phyloP scores from a whole-genome alignment of 2,329 filamentous ascomycete species.

The Ceratocystiopsis minuta region DNA sequence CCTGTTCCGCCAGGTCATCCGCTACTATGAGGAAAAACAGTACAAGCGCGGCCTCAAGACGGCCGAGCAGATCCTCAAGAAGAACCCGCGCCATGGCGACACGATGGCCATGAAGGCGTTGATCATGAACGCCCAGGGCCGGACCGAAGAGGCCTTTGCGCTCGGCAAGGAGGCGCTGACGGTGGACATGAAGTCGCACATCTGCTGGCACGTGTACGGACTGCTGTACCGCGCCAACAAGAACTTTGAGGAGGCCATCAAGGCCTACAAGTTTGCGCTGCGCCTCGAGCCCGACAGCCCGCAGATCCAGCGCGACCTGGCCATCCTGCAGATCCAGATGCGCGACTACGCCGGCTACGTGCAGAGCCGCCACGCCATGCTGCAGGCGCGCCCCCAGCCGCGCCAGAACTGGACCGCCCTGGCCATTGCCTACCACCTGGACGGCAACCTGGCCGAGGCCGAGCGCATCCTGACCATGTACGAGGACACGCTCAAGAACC shows the following conservation, averaged over 20 bases:
- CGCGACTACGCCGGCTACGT: slow-evolving; percentile 89
- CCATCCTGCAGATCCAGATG: slow-evolving; percentile 88
- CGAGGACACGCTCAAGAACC: slow-evolving; percentile 77
- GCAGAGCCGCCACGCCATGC: slow-evolving; percentile 72
- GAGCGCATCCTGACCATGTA: slow-evolving; percentile 84
- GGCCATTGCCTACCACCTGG: slow-evolving; percentile 78
- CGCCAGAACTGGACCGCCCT: slow-evolving; percentile 97
- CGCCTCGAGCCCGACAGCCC: slow-evolving; percentile 82
- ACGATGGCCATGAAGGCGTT: slow-evolving; percentile 98
- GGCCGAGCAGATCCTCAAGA: slow-evolving; percentile 89
- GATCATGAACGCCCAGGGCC: slow-evolving; percentile 83
- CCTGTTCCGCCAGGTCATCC: slow-evolving; percentile 87
- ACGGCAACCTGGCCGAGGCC: slow-evolving; percentile 69
- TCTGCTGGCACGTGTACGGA: slow-evolving; percentile 98
- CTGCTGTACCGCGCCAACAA: slow-evolving; percentile 83
- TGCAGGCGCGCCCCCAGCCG: slow-evolving; percentile 63
- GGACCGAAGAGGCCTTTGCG: slow-evolving; percentile 83
- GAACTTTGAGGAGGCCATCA: slow-evolving; percentile 98
- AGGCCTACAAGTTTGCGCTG: slow-evolving; percentile 94
- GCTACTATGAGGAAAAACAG: slow-evolving; percentile 94
- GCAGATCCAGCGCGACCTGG: slow-evolving; percentile 87
- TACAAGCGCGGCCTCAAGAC: slow-evolving; percentile 90
- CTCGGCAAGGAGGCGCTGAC: slow-evolving; percentile 83
- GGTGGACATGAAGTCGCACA: slow-evolving; percentile 96
- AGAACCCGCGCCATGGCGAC: slow-evolving; percentile 90